Evolutionary conservation across 2,329 filamentous ascomycete species (phyloP), one percentile per base, ranked within the genome.

Genomic region (Nemania sp.): DNA sequence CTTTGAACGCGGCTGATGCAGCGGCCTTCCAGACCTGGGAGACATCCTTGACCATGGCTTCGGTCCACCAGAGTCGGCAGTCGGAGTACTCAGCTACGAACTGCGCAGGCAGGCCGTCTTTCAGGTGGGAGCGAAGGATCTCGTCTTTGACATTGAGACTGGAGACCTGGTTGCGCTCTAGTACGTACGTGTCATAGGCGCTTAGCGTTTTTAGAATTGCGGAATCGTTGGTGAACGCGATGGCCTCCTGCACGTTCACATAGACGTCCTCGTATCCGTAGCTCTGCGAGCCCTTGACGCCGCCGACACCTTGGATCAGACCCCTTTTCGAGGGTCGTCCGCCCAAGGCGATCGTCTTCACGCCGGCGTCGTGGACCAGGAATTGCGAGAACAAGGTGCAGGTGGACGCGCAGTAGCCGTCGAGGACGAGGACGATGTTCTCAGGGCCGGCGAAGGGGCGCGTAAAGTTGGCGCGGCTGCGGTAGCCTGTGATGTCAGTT

Each of bases 341-440:
- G 25, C 83, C 84, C 59, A 84, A 74, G 5, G 80, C 81, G 54
- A 85, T 77, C 4, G 79, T 81, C 72, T 81, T 80, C n/a, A 86
- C 81, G 35, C 80, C 79, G 20, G 76, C 82, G 60, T 83, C 77
- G 25, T 78, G 72, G 21, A 79, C 79, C 66, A 87, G 74, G 66
- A 86, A 78, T 64, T 87, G 81, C 11, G 79, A 78, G 62, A 85
- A 84, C 3, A 85, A 75, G 3, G 82, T 80, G 73, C 85, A 87
- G 2, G 83, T 83, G 0, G 83, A 86, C 20, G 81, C 81, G 70
- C 85, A 87, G 66, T 81, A 79, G 35, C 84, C 84, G 67, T 87
- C 85, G 53, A 82, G 80, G n/a, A 87, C 76, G 17, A 87, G 72
- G 42, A 87, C 76, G 46, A 88, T 81, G 69, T 88, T 80, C 59